Conservation (phyloP, 441 rosid species). For the Euphorbia celastroides region DNA sequence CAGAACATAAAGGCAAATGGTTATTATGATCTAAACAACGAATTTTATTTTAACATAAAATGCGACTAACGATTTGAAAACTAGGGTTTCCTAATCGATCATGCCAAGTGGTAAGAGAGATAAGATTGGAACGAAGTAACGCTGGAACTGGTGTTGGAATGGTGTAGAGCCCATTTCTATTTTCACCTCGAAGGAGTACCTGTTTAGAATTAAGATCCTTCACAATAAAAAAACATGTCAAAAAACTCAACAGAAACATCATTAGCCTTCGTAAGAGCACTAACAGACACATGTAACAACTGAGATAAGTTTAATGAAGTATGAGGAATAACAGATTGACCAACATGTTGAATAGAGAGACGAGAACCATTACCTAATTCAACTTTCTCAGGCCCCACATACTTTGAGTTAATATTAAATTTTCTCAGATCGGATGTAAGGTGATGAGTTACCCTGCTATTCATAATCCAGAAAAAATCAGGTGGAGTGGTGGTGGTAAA, state of each 20-base stretch:
- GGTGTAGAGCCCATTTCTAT: neutral
- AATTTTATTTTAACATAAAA: too few relatives aligned
- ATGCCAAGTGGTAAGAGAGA: neutral
- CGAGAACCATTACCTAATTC: neutral
- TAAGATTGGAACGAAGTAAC: neutral
- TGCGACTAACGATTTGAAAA: too few relatives aligned
- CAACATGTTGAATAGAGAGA: neutral
- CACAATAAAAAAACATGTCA: neutral
- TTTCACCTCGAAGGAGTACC: too few relatives aligned
- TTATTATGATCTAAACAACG: too few relatives aligned
- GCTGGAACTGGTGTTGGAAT: neutral
- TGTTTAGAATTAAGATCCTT: neutral
- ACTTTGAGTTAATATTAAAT: too few relatives aligned
- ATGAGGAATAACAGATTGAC: neutral
- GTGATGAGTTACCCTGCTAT: neutral
- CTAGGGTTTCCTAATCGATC: too few relatives aligned
- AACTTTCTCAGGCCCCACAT: neutral
- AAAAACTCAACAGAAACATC: neutral
- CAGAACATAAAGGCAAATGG: neutral
- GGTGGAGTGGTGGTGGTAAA: neutral
- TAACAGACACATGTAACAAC: neutral
- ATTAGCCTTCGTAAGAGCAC: neutral
- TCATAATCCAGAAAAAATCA: neutral
- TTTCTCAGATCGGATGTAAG: neutral
- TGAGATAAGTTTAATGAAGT: neutral